These are phyloP conservation scores for Globisporangium apiculatum DNA, from an alignment of 352 stramenopile species.

Conservation along the genomic window DNA sequence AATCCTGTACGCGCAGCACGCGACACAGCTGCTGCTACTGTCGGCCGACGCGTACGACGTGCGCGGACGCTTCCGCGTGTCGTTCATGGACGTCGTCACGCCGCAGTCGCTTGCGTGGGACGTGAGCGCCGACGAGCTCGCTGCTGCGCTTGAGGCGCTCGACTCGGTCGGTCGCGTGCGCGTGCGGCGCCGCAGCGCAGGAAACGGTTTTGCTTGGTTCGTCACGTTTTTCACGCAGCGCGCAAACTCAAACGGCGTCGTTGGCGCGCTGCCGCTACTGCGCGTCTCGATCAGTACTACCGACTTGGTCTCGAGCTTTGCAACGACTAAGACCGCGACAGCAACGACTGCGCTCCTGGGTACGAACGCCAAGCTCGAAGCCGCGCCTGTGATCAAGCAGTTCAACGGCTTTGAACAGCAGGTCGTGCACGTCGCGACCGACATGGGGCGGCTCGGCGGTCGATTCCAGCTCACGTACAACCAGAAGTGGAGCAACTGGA, in stretches of 20 bases:
- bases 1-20: conserved; percentile 77
- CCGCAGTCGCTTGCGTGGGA: conserved; percentile 52
- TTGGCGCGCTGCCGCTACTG: conserved; percentile 50
- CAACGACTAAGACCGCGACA: conserved; percentile 26
- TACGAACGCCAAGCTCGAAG: conserved; percentile 65
- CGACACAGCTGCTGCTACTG: conserved; percentile 87
- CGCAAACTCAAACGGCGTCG: conserved; percentile 37
- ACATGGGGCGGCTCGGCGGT: conserved; percentile 61
- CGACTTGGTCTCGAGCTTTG: conserved; percentile 51
- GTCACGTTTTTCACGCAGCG: conserved; percentile 62
- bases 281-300: conserved; percentile 64
- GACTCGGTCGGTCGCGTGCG: conserved; percentile 75
- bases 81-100: conserved; percentile 67
- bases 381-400: conserved; percentile 74
- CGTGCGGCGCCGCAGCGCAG: conserved; percentile 62
- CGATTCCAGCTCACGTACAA: conserved; percentile 86
- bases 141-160: conserved; percentile 70
- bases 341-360: conserved; percentile 49
- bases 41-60: conserved; percentile 79
- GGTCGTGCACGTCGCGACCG: conserved; percentile 65
- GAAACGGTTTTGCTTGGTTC: conserved; percentile 80
- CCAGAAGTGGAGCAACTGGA: conserved; percentile 59
- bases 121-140: conserved; percentile 72
- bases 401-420: conserved; percentile 93
- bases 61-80: conserved; percentile 80